phyloP scores from a whole-genome alignment of 495 filamentous ascomycete species.

The Lindgomyces ingoldianus region DNA sequence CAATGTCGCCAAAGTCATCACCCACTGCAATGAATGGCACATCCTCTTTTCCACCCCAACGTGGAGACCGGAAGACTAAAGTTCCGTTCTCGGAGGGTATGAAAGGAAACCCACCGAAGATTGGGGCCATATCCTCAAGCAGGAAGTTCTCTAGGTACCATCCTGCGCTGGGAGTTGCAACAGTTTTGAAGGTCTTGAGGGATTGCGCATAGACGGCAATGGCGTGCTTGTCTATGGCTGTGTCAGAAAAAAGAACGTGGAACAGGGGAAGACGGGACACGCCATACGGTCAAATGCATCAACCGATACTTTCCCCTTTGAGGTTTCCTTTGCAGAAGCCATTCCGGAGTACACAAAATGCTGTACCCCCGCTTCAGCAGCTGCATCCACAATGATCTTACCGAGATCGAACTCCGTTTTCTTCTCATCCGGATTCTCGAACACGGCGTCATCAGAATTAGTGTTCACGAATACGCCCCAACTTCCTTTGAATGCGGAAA shows the following conservation, averaged over 20 bases:
- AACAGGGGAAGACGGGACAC: background rate
- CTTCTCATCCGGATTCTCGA: conserved; percentile 27
- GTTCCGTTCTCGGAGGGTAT: conserved; percentile 32
- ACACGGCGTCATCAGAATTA: conserved; percentile 43
- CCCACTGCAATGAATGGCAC: conserved; percentile 41
- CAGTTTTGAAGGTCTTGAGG: conserved; percentile 31
- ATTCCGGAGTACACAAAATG: conserved; percentile 39
- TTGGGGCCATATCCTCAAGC: conserved; percentile 26
- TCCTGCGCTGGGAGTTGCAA: conserved; percentile 31
- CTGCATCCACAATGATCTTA: conserved; percentile 40
- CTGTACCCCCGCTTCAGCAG: conserved; percentile 35
- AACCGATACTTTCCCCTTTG: conserved; percentile 35
- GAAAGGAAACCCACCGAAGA: conserved; percentile 44
- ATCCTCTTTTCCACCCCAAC: conserved; percentile 41
- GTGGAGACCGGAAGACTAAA: conserved; percentile 32
- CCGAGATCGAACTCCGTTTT: conserved; percentile 42
- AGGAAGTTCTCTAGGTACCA: conserved; percentile 45
- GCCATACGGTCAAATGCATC: conserved; percentile 41
- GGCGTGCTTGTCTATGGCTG: conserved; percentile 34
- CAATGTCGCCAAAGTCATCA: conserved; percentile 45
- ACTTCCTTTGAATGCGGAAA: conserved; percentile 35
- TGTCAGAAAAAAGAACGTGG: background rate
- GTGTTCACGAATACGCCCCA: conserved; percentile 46
- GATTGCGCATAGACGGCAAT: conserved; percentile 38
- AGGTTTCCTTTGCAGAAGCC: conserved; percentile 27